Percentiles rank a stretch among this genome's conserved stretches.
phyloP scores from a whole-genome alignment of 2,329 filamentous ascomycete species.

The Colletotrichum sidae region DNA sequence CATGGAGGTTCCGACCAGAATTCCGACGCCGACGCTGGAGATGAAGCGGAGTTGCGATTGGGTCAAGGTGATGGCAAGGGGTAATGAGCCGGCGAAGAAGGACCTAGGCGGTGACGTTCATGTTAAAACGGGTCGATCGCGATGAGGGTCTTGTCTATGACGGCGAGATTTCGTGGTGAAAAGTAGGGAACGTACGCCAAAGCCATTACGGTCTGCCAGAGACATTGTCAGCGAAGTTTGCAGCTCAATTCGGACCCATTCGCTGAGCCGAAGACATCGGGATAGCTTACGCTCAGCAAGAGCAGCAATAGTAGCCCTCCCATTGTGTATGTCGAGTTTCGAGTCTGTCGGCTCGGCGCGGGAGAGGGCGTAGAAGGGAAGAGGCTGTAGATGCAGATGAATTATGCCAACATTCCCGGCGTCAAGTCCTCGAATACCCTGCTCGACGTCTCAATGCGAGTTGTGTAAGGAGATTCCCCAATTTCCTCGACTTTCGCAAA shows the following conservation, averaged over 20 bases:
- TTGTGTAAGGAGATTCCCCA: background rate
- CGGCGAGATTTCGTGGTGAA: conserved; percentile 37
- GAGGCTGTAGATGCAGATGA: conserved; percentile 16
- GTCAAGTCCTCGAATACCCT: conserved; percentile 8
- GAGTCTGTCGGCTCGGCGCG: conserved; percentile 9
- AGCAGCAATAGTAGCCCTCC: conserved; percentile 54
- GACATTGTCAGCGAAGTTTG: background rate
- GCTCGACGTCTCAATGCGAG: background rate
- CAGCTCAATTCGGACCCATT: background rate
- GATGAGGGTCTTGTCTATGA: conserved; percentile 15
- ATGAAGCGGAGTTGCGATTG: conserved; percentile 88
- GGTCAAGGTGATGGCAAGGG: conserved; percentile 88
- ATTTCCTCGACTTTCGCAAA: conserved; percentile 20
- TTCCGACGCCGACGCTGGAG: conserved; percentile 91
- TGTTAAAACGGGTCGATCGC: conserved; percentile 30
- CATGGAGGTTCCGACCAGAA: conserved; percentile 92
- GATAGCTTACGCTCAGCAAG: conserved; percentile 52
- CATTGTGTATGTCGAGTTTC: conserved; percentile 44
- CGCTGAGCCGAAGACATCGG: background rate
- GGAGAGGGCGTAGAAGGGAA: background rate
- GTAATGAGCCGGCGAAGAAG: conserved; percentile 91
- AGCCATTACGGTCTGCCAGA: conserved; percentile 65
- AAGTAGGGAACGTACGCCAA: conserved; percentile 60
- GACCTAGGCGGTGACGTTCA: conserved; percentile 68
- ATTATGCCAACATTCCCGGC: conserved; percentile 32